A percentile compares a stretch with the other conserved stretches of the same genome.
These are phyloP conservation scores for Dactylis glomerata DNA, from an alignment of 176 grass and related monocot species.

Conservation along the genomic window DNA sequence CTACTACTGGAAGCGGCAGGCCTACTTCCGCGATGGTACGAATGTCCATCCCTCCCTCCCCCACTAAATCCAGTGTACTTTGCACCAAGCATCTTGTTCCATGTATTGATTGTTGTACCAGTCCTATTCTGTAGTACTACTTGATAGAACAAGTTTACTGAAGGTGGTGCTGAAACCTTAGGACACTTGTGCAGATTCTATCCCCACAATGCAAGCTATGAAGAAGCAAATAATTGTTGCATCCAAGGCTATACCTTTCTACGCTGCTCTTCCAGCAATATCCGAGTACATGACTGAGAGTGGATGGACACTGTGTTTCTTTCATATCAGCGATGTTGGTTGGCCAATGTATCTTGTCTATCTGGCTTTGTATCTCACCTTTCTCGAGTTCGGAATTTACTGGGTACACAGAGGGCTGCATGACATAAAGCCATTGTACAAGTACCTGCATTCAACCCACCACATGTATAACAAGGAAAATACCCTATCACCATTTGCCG, in stretches of 20 bases:
- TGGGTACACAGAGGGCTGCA: conserved; percentile 97
- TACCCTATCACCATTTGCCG: conserved; percentile 90
- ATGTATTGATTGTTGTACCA: too few relatives aligned
- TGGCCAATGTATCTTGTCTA: conserved; percentile 56
- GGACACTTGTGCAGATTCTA: conserved; percentile 50
- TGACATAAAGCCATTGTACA: conserved; percentile 95
- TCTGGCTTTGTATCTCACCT: conserved; percentile 52
- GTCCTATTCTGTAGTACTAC: conserved; percentile 11
- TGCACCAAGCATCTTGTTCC: too few relatives aligned
- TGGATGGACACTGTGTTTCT: conserved; percentile 83
- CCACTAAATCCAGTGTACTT: too few relatives aligned
- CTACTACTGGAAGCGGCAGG: too few relatives aligned
- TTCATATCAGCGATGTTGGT: conserved; percentile 62
- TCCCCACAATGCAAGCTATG: conserved; percentile 84
- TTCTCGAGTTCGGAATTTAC: conserved; percentile 92
- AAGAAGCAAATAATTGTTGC: conserved; percentile 81
- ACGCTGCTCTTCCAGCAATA: conserved; percentile 65
- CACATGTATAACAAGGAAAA: conserved; percentile 99
- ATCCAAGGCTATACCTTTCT: conserved; percentile 83
- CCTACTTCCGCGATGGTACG: too few relatives aligned
- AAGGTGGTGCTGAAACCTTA: background rate
- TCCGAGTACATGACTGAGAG: conserved; percentile 83
- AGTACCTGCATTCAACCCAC: conserved; percentile 78
- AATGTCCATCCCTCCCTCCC: too few relatives aligned
- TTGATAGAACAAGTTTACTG: background rate